phyloP scores from a whole-genome alignment of 169 alveolate genomes.

The Eimeria acervulina region DNA sequence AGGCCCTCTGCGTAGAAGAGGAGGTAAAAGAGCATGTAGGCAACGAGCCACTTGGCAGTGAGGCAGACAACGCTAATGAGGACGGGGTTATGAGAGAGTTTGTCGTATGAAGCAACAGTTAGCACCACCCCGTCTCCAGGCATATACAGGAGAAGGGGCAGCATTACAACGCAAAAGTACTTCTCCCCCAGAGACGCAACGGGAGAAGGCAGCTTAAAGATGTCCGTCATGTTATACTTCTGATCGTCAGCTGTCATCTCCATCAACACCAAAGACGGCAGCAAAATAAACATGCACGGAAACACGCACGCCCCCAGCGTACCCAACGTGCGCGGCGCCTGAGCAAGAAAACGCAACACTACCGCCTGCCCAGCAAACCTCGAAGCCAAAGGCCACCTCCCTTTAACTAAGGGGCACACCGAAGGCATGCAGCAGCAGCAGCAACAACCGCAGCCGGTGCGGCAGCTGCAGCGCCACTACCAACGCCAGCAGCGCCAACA shows the following conservation, averaged over 20 bases:
- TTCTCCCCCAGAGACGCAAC: neutral
- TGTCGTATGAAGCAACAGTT: conserved; percentile 59
- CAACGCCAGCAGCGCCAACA: neutral
- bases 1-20: conserved; percentile 45
- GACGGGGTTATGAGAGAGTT: conserved; percentile 46
- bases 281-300: conserved; percentile 17
- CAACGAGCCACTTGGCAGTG: conserved; percentile 30
- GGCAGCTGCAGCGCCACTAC: neutral
- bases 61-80: conserved; percentile 41
- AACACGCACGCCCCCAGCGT: conserved; percentile 47
- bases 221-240: neutral
- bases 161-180: neutral
- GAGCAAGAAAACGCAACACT: conserved; percentile 2
- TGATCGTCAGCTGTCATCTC: conserved; percentile 28
- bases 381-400: neutral
- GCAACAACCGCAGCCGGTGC: neutral
- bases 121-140: conserved; percentile 47
- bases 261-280: conserved; percentile 60
- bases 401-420: neutral
- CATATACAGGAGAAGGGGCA: conserved; percentile 39
- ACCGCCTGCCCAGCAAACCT: neutral
- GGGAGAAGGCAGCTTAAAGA: conserved; percentile 6
- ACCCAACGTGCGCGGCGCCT: conserved; percentile 31
- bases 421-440: neutral
- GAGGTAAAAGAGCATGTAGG: conserved; percentile 17